A percentile compares a stretch with the other conserved stretches of the same genome.
Evolutionary conservation across 2,329 filamentous ascomycete species (phyloP).

Genomic region (Nemania abortiva): DNA sequence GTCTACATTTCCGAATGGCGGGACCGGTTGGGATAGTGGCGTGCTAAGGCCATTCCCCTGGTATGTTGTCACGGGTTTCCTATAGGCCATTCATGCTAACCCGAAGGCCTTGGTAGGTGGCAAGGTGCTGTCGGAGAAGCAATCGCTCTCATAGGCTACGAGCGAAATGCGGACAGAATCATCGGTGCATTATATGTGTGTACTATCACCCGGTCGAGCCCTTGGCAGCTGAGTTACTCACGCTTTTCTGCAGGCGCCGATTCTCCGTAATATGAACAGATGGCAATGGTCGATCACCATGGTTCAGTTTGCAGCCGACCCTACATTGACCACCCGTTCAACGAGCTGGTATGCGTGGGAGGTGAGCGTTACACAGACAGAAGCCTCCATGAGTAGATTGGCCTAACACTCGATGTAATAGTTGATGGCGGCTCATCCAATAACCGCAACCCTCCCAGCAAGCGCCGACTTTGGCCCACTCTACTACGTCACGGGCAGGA

Average conservation of each 20-base stretch:
- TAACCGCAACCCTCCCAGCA: slow-evolving; percentile 61
- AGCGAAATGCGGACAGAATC: slow-evolving; percentile 72
- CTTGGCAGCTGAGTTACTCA: slow-evolving; percentile 1
- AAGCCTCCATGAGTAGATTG: not conserved
- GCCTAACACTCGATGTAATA: slow-evolving; percentile 35
- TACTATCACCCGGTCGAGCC: not conserved
- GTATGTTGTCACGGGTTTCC: slow-evolving; percentile 37
- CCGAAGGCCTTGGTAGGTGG: slow-evolving; percentile 53
- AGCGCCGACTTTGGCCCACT: slow-evolving; percentile 58
- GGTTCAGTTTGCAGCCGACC: slow-evolving; percentile 62
- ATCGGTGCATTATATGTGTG: slow-evolving; percentile 63
- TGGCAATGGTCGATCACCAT: slow-evolving; percentile 67
- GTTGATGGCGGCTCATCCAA: slow-evolving; percentile 60
- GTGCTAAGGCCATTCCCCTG: slow-evolving; percentile 62
- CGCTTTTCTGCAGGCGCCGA: slow-evolving; percentile 53
- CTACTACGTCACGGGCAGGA: slow-evolving; percentile 64
- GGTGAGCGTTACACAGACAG: slow-evolving; percentile 35
- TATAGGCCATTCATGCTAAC: slow-evolving; percentile 26
- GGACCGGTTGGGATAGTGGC: slow-evolving; percentile 59
- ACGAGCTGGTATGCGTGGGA: slow-evolving; percentile 65
- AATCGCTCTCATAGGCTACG: slow-evolving; percentile 73
- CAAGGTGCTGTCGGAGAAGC: slow-evolving; percentile 73
- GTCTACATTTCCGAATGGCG: slow-evolving; percentile 64
- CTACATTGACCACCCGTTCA: slow-evolving; percentile 61
- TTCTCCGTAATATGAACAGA: slow-evolving; percentile 62